Conservation (phyloP, 1,139 yeast species). For the Kurtzmaniella natalensis region DNA sequence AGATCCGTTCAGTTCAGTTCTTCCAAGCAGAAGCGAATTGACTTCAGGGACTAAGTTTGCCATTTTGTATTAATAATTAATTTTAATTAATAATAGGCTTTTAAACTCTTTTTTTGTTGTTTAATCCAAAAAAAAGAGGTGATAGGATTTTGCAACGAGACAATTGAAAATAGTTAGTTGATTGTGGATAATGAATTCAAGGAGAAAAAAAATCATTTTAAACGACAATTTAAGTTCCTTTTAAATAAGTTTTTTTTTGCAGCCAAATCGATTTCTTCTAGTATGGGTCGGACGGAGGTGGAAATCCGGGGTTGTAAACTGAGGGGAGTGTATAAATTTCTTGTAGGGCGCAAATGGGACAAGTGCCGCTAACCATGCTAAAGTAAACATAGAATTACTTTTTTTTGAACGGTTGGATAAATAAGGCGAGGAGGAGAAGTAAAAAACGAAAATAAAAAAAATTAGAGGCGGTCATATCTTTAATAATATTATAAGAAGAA, state of each 20-base stretch:
- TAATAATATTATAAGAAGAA: no score
- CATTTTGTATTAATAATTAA: constrained; percentile 1
- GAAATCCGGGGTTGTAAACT: constrained; percentile 1
- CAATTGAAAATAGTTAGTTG: no score
- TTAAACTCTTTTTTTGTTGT: not conserved
- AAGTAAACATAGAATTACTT: not conserved
- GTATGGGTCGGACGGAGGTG: not conserved
- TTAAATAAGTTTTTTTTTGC: not conserved
- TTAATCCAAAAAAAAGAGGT: not conserved
- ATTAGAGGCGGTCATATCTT: no score
- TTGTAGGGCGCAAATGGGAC: not conserved
- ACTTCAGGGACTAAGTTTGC: constrained; percentile 15
- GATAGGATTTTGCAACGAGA: constrained; percentile 1
- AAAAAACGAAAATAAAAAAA: no score
- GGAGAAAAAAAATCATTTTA: no score
- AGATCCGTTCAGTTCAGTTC: constrained; percentile 27
- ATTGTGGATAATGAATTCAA: no score
- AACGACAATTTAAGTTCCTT: not conserved
- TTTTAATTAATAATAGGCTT: not conserved
- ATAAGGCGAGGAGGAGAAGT: not conserved
- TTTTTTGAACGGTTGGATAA: not conserved
- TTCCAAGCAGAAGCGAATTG: constrained; percentile 21
- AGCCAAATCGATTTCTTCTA: constrained; percentile 2
- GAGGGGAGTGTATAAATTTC: not conserved
- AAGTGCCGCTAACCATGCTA: not conserved